Evolutionary conservation across 805 yeast genomes (phyloP).

Genomic region (Aciculoconidium aculeatum): DNA sequence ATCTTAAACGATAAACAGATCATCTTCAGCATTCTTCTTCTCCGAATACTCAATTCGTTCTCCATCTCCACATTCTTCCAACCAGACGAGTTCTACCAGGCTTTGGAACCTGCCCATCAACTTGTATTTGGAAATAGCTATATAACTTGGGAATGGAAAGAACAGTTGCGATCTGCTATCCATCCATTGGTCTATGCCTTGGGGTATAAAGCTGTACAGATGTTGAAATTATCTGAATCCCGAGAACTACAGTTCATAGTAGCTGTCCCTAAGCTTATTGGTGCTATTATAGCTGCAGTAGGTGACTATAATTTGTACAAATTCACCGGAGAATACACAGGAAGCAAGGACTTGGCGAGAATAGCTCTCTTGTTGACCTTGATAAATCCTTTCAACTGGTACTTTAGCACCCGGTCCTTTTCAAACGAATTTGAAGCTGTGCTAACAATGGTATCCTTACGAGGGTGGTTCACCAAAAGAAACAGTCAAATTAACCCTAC

Average conservation of each 20-base stretch:
- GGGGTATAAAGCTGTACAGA: slow-evolving; percentile 30
- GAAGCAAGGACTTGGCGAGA: slow-evolving; percentile 29
- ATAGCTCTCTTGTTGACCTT: slow-evolving; percentile 47
- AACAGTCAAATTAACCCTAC: slow-evolving; percentile 8
- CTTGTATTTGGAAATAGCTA: slow-evolving; percentile 74
- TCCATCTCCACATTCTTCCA: slow-evolving; percentile 76
- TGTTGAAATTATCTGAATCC: no score
- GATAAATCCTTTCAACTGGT: slow-evolving; percentile 76
- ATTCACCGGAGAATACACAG: slow-evolving; percentile 37
- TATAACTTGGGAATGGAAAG: slow-evolving; percentile 92
- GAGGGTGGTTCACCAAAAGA: slow-evolving; percentile 64
- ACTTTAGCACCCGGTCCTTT: slow-evolving; percentile 73
- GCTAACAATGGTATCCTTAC: slow-evolving; percentile 59
- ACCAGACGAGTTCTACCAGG: slow-evolving; percentile 94
- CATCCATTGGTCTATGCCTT: slow-evolving; percentile 70
- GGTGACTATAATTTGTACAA: slow-evolving; percentile 61
- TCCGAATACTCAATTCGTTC: slow-evolving; percentile 60
- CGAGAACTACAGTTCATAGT: not conserved
- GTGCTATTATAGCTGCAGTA: slow-evolving; percentile 62
- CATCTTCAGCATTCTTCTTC: slow-evolving; percentile 15
- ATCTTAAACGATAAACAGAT: not conserved
- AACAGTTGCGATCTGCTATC: slow-evolving; percentile 65
- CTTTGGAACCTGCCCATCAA: slow-evolving; percentile 85
- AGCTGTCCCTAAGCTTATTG: slow-evolving; percentile 57
- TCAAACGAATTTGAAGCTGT: slow-evolving; percentile 78